Evolutionary conservation across 257 asterid genomes (phyloP).

Genomic region (Capsicum pubescens): DNA sequence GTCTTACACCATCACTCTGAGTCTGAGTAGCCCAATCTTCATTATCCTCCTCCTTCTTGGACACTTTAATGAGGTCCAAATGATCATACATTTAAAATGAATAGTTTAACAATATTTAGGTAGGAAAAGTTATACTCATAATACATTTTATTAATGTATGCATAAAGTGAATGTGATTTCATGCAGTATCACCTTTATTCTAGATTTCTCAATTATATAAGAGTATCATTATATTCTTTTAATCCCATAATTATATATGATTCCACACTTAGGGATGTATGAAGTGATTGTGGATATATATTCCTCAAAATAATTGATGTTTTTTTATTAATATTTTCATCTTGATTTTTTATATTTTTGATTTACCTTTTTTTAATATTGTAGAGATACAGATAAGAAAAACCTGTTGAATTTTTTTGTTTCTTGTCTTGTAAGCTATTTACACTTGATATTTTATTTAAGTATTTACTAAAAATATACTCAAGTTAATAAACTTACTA

Average conservation of each 20-base stretch:
- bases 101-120: too few relatives aligned
- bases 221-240: not conserved
- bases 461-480: not conserved
- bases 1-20: not conserved
- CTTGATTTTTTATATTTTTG: not conserved
- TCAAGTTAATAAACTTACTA: not conserved
- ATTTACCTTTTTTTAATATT: not conserved
- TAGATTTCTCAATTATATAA: not conserved
- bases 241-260: not conserved
- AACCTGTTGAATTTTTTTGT: accelerated
- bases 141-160: not conserved
- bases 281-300: not conserved
- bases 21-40: not conserved
- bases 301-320: not conserved
- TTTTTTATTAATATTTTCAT: not conserved
- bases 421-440: not conserved
- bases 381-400: not conserved
- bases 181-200: not conserved
- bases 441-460: not conserved
- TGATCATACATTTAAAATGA: too few relatives aligned
- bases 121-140: too few relatives aligned
- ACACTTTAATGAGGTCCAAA: not conserved
- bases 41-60: not conserved
- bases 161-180: not conserved
- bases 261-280: not conserved